Evolutionary conservation across 2,329 filamentous ascomycete genomes (phyloP).

Genomic region (Monilinia polystroma): DNA sequence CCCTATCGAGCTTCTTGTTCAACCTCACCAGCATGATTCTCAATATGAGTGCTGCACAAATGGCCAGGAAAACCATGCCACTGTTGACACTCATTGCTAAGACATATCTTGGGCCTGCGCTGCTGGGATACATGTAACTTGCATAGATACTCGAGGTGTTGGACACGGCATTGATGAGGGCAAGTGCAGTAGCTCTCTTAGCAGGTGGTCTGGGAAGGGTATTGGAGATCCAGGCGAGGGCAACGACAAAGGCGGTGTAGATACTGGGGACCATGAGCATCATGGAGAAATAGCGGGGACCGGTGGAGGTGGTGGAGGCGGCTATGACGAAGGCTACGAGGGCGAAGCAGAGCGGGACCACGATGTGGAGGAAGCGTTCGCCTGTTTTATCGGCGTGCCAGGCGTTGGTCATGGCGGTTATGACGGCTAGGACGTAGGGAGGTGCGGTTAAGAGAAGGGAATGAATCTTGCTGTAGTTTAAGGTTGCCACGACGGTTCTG

Average conservation of each 20-base stretch:
- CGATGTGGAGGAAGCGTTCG: constrained; percentile 69
- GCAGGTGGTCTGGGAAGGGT: constrained; percentile 72
- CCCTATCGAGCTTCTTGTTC: constrained; percentile 68
- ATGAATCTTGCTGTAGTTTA: constrained; percentile 59
- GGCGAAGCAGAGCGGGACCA: constrained; percentile 59
- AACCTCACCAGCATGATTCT: constrained; percentile 61
- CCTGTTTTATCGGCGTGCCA: constrained; percentile 70
- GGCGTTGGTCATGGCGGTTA: constrained; percentile 63
- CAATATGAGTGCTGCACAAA: constrained; percentile 61
- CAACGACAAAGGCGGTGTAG: constrained; percentile 66
- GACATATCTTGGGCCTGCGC: constrained; percentile 32
- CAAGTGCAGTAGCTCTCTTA: constrained; percentile 60
- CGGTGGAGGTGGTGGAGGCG: constrained; percentile 59
- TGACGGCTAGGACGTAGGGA: constrained; percentile 61
- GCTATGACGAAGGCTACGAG: constrained; percentile 67
- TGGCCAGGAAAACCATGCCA: constrained; percentile 61
- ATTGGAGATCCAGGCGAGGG: constrained; percentile 72
- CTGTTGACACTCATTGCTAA: constrained; percentile 67
- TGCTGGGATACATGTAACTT: constrained; percentile 49
- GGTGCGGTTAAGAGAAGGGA: constrained; percentile 65
- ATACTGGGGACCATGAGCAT: constrained; percentile 68
- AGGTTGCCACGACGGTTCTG: constrained; percentile 63
- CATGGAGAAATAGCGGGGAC: constrained; percentile 67
- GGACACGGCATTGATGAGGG: constrained; percentile 71
- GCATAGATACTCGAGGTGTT: constrained; percentile 67